These are phyloP conservation scores for Xerocomus nothofagi DNA, from an alignment of 1,284 basidiomycete species.

Conservation along the genomic window DNA sequence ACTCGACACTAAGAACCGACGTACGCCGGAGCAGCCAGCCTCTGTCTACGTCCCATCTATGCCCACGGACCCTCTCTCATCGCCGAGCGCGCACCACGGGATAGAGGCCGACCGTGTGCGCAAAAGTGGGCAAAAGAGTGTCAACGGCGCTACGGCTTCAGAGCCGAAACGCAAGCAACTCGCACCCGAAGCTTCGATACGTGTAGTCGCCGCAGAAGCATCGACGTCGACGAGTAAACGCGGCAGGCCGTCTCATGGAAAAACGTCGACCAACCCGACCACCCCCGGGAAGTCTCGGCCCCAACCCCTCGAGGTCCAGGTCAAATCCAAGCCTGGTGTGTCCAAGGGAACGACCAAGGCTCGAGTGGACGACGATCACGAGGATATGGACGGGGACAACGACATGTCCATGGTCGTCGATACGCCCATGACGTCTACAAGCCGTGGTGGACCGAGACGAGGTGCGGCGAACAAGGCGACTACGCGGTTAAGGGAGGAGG, in stretches of 20 bases:
- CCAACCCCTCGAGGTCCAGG: background rate
- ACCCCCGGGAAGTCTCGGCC: conserved; percentile 6
- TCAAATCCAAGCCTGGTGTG: conserved; percentile 5
- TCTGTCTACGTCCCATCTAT: conserved; percentile 33
- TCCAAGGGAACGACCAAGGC: background rate
- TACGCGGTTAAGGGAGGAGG: conserved; percentile 57
- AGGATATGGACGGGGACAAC: background rate
- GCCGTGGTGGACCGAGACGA: conserved; percentile 40
- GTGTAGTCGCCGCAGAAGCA: conserved; percentile 19
- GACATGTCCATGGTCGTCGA: conserved; percentile 14
- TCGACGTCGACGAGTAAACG: conserved; percentile 24
- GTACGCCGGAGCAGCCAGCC: conserved; percentile 20
- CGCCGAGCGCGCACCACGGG: conserved; percentile 5
- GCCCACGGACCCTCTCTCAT: conserved; percentile 30
- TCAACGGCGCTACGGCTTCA: background rate
- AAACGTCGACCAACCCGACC: background rate
- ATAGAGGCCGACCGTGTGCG: background rate
- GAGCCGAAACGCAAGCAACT: background rate
- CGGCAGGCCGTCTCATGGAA: conserved; percentile 12
- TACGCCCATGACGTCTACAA: conserved; percentile 7
- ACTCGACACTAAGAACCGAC: conserved; percentile 1
- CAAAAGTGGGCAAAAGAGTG: background rate
- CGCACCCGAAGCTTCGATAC: conserved; percentile 13
- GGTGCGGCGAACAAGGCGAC: conserved; percentile 68
- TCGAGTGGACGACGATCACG: background rate